These are phyloP conservation scores for Trichosporon faecale DNA, from an alignment of 1,284 basidiomycete species.

Conservation along the genomic window DNA sequence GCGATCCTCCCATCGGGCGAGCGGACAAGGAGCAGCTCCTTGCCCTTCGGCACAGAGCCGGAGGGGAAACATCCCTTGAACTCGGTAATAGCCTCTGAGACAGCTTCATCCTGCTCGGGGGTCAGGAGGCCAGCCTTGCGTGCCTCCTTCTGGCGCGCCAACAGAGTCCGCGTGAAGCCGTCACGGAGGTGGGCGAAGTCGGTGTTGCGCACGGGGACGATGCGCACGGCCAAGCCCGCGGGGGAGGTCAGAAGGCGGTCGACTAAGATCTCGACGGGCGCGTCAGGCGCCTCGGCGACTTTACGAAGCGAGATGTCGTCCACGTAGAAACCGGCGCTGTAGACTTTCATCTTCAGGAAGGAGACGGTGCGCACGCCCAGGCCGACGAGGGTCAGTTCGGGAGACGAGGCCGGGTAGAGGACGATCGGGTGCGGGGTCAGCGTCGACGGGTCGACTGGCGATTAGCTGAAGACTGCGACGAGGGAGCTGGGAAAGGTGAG, in stretches of 20 bases:
- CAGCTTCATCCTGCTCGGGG: conserved; percentile 42
- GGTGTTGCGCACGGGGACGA: conserved; percentile 57
- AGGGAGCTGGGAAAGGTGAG: neutral
- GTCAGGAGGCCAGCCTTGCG: conserved; percentile 30
- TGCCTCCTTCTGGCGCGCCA: conserved; percentile 53
- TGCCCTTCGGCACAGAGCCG: conserved; percentile 54
- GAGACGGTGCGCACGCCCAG: conserved; percentile 58
- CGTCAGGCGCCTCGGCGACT: neutral
- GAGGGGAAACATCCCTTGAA: conserved; percentile 55
- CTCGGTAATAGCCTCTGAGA: conserved; percentile 43
- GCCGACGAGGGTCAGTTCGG: conserved; percentile 53
- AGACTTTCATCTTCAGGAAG: conserved; percentile 57
- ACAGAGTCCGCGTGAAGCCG: conserved; percentile 55
- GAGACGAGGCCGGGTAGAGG: conserved; percentile 32
- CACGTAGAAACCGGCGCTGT: conserved; percentile 56
- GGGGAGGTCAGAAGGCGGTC: conserved; percentile 20
- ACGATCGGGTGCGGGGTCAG: conserved; percentile 43
- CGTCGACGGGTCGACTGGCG: conserved; percentile 47
- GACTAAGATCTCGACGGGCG: conserved; percentile 12
- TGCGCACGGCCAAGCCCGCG: conserved; percentile 47
- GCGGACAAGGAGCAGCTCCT: conserved; percentile 51
- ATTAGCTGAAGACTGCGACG: neutral
- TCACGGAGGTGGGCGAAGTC: conserved; percentile 58
- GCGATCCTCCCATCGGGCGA: conserved; percentile 26
- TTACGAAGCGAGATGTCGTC: conserved; percentile 39